Percentiles rank a stretch among this genome's conserved stretches.
phyloP scores from a whole-genome alignment of 306 rosid genomes.

The Rubus parviflorus region DNA sequence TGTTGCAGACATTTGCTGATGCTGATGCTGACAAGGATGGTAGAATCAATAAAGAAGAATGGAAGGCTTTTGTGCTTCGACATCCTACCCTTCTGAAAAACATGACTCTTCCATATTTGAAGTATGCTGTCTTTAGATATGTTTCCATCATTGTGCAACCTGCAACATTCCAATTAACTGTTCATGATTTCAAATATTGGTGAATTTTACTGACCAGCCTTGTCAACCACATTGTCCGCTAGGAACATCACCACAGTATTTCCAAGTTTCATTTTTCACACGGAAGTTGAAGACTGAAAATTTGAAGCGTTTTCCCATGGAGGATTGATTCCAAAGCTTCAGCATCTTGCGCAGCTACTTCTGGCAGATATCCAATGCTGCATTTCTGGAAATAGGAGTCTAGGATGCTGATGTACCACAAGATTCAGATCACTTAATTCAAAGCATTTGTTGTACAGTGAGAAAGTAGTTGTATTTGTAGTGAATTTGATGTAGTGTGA shows the following conservation, averaged over 20 bases:
- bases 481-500: background rate
- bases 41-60: conserved; percentile 67
- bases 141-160: background rate
- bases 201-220: conserved; percentile 4
- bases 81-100: conserved; percentile 66
- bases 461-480: background rate
- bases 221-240: conserved; percentile 11
- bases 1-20: conserved; percentile 66
- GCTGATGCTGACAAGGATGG: conserved; percentile 75
- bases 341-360: background rate
- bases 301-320: background rate
- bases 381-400: background rate
- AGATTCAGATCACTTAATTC: background rate
- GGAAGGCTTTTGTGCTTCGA: conserved; percentile 61
- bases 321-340: background rate
- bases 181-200: background rate
- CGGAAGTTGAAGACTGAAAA: conserved; percentile 45
- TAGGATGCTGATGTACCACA: background rate
- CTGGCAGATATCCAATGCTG: background rate
- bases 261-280: conserved; percentile 58
- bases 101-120: conserved; percentile 91
- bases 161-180: background rate
- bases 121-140: conserved; percentile 42
- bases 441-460: conserved; percentile 13
- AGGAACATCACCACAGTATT: conserved; percentile 59